phyloP scores from a whole-genome alignment of 495 filamentous ascomycete species.

The Aspergillus saccharolyticus region DNA sequence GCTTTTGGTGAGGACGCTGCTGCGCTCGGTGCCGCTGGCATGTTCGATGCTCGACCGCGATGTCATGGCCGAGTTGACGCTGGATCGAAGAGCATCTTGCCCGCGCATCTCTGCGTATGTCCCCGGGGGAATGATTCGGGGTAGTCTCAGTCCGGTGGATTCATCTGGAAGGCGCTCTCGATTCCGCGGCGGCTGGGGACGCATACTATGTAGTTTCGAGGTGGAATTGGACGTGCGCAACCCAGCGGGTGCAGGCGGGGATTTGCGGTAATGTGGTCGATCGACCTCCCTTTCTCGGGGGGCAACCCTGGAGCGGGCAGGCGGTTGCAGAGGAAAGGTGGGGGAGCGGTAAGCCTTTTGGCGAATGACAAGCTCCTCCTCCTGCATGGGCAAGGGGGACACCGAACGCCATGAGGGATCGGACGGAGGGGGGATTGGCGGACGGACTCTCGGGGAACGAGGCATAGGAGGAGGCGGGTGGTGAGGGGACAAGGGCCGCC shows the following conservation, averaged over 20 bases:
- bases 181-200: conserved; percentile 25
- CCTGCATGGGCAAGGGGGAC: conserved; percentile 25
- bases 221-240: conserved; percentile 43
- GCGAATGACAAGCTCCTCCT: conserved; percentile 20
- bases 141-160: conserved; percentile 25
- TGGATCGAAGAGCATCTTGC: conserved; percentile 60
- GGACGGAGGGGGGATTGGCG: conserved; percentile 15
- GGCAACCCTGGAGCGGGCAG: conserved; percentile 16
- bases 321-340: conserved; percentile 18
- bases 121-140: conserved; percentile 25
- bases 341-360: conserved; percentile 20
- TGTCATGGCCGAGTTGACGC: conserved; percentile 65
- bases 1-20: conserved; percentile 73
- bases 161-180: conserved; percentile 28
- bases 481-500: conserved; percentile 21
- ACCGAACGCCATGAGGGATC: conserved; percentile 28
- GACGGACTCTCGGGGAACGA: conserved; percentile 27
- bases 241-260: conserved; percentile 23
- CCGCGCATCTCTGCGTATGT: conserved; percentile 18
- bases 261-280: conserved; percentile 25
- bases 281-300: conserved; percentile 26
- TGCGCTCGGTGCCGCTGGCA: conserved; percentile 67
- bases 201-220: conserved; percentile 27
- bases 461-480: conserved; percentile 21
- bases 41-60: conserved; percentile 67